Conservation (phyloP, 2,329 filamentous ascomycete genomes). For the Sarocladium strictum region DNA sequence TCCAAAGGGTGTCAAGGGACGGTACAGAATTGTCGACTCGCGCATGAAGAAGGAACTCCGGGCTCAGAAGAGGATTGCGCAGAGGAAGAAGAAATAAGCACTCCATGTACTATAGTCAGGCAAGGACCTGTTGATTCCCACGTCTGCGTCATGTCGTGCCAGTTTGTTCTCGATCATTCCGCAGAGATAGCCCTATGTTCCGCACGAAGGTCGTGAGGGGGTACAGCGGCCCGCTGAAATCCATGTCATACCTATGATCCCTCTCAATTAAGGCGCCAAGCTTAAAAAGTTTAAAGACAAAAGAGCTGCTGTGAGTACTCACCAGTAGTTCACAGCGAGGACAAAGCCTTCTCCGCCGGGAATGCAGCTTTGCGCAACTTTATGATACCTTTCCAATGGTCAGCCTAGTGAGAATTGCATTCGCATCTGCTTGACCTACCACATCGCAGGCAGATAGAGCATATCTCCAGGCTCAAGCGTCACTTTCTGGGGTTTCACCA, state of each 20-base stretch:
- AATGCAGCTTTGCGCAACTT: slow-evolving; percentile 66
- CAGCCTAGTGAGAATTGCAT: background rate
- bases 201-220: slow-evolving; percentile 52
- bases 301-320: slow-evolving; percentile 17
- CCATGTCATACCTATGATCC: slow-evolving; percentile 84
- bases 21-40: slow-evolving; percentile 95
- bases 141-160: slow-evolving; percentile 3
- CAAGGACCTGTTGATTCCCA: background rate
- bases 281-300: too few species aligned
- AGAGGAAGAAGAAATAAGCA: slow-evolving; percentile 56
- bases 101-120: background rate
- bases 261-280: too few species aligned
- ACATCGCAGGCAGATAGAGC: slow-evolving; percentile 76
- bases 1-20: slow-evolving; percentile 87
- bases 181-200: slow-evolving; percentile 20
- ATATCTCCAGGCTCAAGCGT: slow-evolving; percentile 70
- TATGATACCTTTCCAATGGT: slow-evolving; percentile 56
- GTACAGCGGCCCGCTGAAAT: slow-evolving; percentile 65
- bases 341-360: slow-evolving; percentile 67
- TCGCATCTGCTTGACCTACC: slow-evolving; percentile 41
- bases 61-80: slow-evolving; percentile 70
- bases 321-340: slow-evolving; percentile 80
- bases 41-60: slow-evolving; percentile 95
- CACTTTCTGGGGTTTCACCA: slow-evolving; percentile 58
- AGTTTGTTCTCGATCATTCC: slow-evolving; percentile 4